Evolutionary conservation across 208 protist species (phyloP).

Genomic region (Trypanosomatidae sp.): DNA sequence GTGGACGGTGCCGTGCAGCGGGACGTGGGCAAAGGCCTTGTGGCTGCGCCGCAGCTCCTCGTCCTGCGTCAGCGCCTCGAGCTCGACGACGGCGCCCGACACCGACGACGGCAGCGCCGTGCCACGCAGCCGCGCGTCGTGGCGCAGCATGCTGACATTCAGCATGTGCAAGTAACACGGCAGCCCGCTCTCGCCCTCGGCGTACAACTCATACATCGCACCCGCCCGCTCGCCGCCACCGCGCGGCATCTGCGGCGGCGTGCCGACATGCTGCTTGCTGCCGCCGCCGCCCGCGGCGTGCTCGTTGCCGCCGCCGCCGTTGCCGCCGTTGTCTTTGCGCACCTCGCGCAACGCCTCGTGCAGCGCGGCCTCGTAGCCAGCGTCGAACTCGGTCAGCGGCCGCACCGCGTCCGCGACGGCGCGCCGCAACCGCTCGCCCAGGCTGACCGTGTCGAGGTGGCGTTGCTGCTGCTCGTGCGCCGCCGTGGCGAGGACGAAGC

Average conservation of each 20-base stretch:
- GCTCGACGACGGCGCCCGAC: conserved; percentile 31
- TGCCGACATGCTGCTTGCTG: background rate
- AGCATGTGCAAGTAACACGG: conserved; percentile 75
- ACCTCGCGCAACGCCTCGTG: conserved; percentile 44
- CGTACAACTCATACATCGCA: conserved; percentile 51
- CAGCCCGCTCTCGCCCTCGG: conserved; percentile 48
- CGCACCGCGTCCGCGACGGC: conserved; percentile 11
- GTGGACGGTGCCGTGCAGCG: conserved; percentile 60
- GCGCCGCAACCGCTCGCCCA: conserved; percentile 31
- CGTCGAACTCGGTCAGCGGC: conserved; percentile 42
- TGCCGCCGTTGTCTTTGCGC: conserved; percentile 24
- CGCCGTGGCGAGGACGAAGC: conserved; percentile 53
- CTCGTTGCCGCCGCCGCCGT: conserved; percentile 20
- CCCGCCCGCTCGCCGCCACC: conserved; percentile 1
- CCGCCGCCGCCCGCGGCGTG: conserved; percentile 7
- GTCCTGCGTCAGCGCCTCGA: conserved; percentile 51
- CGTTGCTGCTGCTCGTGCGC: conserved; percentile 35
- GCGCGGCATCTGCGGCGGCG: background rate
- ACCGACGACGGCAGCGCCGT: conserved; percentile 27
- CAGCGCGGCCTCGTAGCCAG: conserved; percentile 21
- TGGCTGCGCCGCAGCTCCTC: conserved; percentile 51
- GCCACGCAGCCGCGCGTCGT: conserved; percentile 47
- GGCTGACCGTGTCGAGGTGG: conserved; percentile 19
- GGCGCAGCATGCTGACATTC: conserved; percentile 58
- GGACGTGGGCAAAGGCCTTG: conserved; percentile 72